phyloP scores from a whole-genome alignment of 208 protist species.

The Leishmania turanica region DNA sequence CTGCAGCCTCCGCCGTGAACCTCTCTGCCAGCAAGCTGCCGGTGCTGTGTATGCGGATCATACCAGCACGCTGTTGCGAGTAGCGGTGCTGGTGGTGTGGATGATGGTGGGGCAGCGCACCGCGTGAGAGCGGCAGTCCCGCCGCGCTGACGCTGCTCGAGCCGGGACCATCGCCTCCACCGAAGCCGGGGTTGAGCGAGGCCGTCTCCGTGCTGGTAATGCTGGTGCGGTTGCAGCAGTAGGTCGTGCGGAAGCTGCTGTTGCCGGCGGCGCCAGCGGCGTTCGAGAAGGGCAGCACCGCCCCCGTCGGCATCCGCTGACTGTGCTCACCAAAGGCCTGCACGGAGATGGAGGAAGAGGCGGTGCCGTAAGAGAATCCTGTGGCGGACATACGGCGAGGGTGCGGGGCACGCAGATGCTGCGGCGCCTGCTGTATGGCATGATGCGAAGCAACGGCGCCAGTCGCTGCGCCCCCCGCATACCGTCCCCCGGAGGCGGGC shows the following conservation, averaged over 20 bases:
- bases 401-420: conserved; percentile 20
- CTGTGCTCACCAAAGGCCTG: conserved; percentile 17
- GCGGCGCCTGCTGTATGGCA: conserved; percentile 6
- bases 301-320: not conserved
- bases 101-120: conserved; percentile 18
- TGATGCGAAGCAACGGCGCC: not conserved
- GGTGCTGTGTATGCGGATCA: not conserved
- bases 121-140: conserved; percentile 52
- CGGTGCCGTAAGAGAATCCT: conserved; percentile 12
- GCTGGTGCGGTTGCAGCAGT: conserved; percentile 36
- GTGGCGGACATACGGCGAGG: conserved; percentile 28
- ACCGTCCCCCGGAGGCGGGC: not conserved
- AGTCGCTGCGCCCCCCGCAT: not conserved
- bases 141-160: conserved; percentile 13
- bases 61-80: conserved; percentile 11
- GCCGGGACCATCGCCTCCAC: conserved; percentile 11
- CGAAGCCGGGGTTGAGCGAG: conserved; percentile 19
- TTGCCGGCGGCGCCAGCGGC: not conserved
- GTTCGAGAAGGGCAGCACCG: not conserved
- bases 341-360: conserved; percentile 17
- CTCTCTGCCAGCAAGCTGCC: not conserved
- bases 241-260: conserved; percentile 52
- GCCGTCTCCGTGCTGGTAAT: conserved; percentile 3
- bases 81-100: conserved; percentile 12
- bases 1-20: not conserved